Percentiles rank a stretch among this genome's conserved stretches.
Conservation (phyloP, 2,329 filamentous ascomycete species). For the Tolypocladium tropicale region DNA sequence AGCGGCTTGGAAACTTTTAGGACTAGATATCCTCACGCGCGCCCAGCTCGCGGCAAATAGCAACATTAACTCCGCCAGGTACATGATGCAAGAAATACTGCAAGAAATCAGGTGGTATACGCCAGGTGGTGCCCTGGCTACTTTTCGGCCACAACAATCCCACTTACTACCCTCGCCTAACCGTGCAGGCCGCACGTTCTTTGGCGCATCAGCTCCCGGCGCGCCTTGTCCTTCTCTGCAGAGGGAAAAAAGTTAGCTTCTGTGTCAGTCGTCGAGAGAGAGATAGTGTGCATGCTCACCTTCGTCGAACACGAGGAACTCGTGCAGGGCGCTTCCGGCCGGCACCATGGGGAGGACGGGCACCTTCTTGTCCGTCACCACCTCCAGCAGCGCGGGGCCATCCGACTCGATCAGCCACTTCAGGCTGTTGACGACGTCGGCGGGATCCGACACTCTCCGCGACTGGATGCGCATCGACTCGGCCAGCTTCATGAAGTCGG, state of each 20-base stretch:
- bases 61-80: background rate
- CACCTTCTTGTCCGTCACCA: slow-evolving; percentile 83
- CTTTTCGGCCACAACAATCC: slow-evolving; percentile 16
- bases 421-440: slow-evolving; percentile 66
- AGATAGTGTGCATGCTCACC: slow-evolving; percentile 13
- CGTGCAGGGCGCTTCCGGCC: slow-evolving; percentile 74
- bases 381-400: slow-evolving; percentile 86
- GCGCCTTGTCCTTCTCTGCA: slow-evolving; percentile 56
- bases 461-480: slow-evolving; percentile 85
- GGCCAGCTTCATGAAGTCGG: slow-evolving; percentile 88
- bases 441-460: slow-evolving; percentile 59
- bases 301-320: slow-evolving; percentile 54
- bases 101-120: background rate
- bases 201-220: slow-evolving; percentile 56
- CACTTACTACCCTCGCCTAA: slow-evolving; percentile 11
- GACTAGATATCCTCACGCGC: background rate
- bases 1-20: background rate
- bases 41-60: background rate
- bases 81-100: background rate
- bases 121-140: background rate
- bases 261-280: background rate
- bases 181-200: slow-evolving; percentile 44
- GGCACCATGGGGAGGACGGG: slow-evolving; percentile 98
- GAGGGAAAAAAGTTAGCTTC: slow-evolving; percentile 26
- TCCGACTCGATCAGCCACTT: slow-evolving; percentile 84